phyloP scores from a whole-genome alignment of 2,329 filamentous ascomycete species.

The Ophiostoma perfectum region DNA sequence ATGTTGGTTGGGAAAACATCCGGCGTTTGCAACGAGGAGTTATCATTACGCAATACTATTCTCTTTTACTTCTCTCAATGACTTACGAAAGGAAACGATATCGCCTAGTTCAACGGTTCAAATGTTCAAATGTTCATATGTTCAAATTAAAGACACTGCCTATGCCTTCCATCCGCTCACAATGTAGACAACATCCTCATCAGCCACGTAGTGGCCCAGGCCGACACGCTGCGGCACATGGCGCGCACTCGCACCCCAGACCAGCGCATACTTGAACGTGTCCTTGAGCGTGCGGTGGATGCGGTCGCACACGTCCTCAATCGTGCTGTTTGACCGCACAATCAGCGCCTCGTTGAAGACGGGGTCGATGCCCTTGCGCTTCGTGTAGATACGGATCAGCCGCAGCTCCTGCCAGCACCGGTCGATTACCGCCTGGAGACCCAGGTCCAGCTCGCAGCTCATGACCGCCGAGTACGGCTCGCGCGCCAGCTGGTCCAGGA shows the following conservation, averaged over 20 bases:
- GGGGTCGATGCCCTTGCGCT: conserved; percentile 86
- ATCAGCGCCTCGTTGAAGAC: conserved; percentile 90
- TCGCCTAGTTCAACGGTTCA: too few species aligned
- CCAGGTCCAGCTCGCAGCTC: conserved; percentile 93
- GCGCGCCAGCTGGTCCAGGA: conserved; percentile 83
- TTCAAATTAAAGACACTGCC: not conserved
- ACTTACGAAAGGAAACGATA: too few species aligned
- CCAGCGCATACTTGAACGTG: conserved; percentile 96
- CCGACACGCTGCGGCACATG: conserved; percentile 94
- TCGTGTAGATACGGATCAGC: conserved; percentile 91
- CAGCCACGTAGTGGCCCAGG: conserved; percentile 68
- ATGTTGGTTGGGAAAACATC: not conserved
- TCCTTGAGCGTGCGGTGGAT: conserved; percentile 94
- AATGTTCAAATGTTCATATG: not conserved
- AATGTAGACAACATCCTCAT: conserved; percentile 65
- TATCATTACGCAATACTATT: not conserved
- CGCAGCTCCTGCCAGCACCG: conserved; percentile 90
- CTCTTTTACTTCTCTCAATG: not conserved
- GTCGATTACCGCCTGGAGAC: conserved; percentile 88
- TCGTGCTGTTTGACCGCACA: conserved; percentile 77
- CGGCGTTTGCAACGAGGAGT: conserved; percentile 3
- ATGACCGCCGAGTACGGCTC: conserved; percentile 95
- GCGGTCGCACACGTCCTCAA: conserved; percentile 95
- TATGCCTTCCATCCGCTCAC: conserved; percentile 57
- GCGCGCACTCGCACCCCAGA: conserved; percentile 94